Evolutionary conservation across 2,329 filamentous ascomycete species (phyloP), one percentile per base, ranked within the genome.

Genomic region (Dactylonectria macrodidyma): DNA sequence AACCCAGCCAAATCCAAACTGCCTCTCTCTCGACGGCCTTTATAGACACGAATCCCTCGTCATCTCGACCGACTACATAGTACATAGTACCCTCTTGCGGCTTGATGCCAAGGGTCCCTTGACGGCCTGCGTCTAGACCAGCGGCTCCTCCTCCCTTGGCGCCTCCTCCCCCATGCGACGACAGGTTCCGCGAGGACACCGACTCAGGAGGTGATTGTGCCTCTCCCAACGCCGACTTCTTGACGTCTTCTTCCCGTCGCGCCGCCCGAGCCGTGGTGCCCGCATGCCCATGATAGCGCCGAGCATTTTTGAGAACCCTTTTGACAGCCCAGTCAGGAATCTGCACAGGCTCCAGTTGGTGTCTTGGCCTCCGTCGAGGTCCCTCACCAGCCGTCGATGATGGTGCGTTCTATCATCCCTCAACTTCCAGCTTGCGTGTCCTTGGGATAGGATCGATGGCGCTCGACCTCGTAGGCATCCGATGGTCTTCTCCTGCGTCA

Each of bases 351-450:
- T 73, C 71, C 73, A 70, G 69, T 74, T 73, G 77, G 79, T 75
- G 76, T 75, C 76, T 71, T 76, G 76, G 80, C 80, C 78, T 80
- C 79, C 68, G 67, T 71, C 71, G 78, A 79, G 82, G 81, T 78
- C 78, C 73, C 73, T 68, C 73, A 74, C 75, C 73, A 79, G 76
- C 78, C 76, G 79, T 82, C 81, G 81, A 86, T 86, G 84, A 86
- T 86, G 84, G 84, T 86, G 79, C 78, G 84, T 85, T 69, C 59
- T 59, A 69, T 70, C 58, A 68, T 73, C 62, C 58, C 65, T 41
- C 51, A 51, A 59, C 60, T 58, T 36, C 46, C 10, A 46, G n/a
- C 58, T 59, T 47, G 55, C 47, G 48, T 61, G 57, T 47, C 34
- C 19, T 67, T 50, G 24, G 56, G 38, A 34, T 44, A 36, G 54